Percentiles rank a stretch among this genome's conserved stretches.
phyloP scores from a whole-genome alignment of 2,329 filamentous ascomycete species.

The Exophiala mesophila region DNA sequence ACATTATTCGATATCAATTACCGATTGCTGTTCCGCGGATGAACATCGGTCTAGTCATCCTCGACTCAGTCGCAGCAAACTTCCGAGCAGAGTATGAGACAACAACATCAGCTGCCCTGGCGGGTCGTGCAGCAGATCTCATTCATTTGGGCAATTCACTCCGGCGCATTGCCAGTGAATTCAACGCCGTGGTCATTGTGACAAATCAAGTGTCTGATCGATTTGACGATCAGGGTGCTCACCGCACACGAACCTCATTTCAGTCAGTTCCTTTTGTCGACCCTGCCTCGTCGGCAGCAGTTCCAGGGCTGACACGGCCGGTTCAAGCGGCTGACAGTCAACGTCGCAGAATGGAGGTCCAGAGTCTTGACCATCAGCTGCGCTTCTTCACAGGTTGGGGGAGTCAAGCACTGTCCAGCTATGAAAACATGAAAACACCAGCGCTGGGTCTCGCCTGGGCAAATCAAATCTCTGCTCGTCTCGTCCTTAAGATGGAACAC shows the following conservation, averaged over 20 bases:
- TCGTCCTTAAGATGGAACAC: conserved; percentile 72
- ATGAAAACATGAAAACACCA: conserved; percentile 64
- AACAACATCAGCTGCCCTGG: conserved; percentile 52
- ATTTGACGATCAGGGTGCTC: conserved; percentile 46
- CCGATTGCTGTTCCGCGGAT: conserved; percentile 75
- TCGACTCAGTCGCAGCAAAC: conserved; percentile 93
- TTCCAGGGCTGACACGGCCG: conserved; percentile 3
- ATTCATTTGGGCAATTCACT: conserved; percentile 69
- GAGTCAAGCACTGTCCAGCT: conserved; percentile 6
- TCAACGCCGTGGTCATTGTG: conserved; percentile 79
- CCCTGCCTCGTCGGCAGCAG: conserved; percentile 14
- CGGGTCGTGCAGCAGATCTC: conserved; percentile 70
- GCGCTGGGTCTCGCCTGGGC: conserved; percentile 86
- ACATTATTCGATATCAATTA: conserved; percentile 88
- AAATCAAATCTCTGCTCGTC: conserved; percentile 76
- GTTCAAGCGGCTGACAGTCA: background rate
- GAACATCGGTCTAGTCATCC: conserved; percentile 71
- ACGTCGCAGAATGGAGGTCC: conserved; percentile 43
- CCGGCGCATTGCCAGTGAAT: conserved; percentile 66
- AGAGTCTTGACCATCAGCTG: conserved; percentile 83
- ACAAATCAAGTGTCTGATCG: conserved; percentile 94
- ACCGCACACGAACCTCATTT: conserved; percentile 4
- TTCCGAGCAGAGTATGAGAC: conserved; percentile 73
- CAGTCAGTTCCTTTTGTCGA: conserved; percentile 14
- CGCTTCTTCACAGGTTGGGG: conserved; percentile 96